Percentiles rank a stretch among this genome's conserved stretches.
phyloP scores from a whole-genome alignment of 2,329 filamentous ascomycete species.

The Colletotrichum abscissum region DNA sequence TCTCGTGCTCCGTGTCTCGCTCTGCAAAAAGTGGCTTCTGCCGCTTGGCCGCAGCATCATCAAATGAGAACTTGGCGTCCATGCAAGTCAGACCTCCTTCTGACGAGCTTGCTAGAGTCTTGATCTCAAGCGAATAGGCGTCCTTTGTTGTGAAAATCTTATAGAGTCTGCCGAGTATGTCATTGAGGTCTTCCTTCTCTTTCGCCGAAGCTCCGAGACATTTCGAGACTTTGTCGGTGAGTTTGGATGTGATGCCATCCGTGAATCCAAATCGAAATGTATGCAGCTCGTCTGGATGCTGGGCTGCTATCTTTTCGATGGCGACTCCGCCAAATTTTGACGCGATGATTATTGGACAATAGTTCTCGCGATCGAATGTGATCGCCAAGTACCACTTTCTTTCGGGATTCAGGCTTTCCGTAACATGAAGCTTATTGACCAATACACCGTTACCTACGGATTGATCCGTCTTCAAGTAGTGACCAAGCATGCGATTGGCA shows the following conservation, averaged over 20 bases:
- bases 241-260: slow-evolving; percentile 40
- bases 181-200: slow-evolving; percentile 18
- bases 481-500: slow-evolving; percentile 38
- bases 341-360: slow-evolving; percentile 50
- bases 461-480: neutral
- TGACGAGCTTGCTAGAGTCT: slow-evolving; percentile 45
- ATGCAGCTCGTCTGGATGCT: slow-evolving; percentile 3
- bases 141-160: slow-evolving; percentile 58
- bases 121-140: slow-evolving; percentile 57
- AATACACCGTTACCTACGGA: neutral
- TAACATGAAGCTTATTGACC: slow-evolving; percentile 49
- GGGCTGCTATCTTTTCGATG: slow-evolving; percentile 37
- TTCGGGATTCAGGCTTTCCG: slow-evolving; percentile 44
- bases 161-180: slow-evolving; percentile 37
- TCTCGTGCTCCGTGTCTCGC: slow-evolving; percentile 47
- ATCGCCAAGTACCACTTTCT: slow-evolving; percentile 54
- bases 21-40: slow-evolving; percentile 52
- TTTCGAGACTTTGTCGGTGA: slow-evolving; percentile 35
- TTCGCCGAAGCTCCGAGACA: slow-evolving; percentile 15
- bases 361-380: slow-evolving; percentile 55
- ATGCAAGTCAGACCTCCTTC: slow-evolving; percentile 45
- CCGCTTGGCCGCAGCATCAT: slow-evolving; percentile 57
- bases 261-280: slow-evolving; percentile 42
- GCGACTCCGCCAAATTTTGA: slow-evolving; percentile 40
- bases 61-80: slow-evolving; percentile 57